These are phyloP conservation scores for Tetrapisispora fleetii DNA, from an alignment of 805 yeast species.

Conservation along the genomic window DNA sequence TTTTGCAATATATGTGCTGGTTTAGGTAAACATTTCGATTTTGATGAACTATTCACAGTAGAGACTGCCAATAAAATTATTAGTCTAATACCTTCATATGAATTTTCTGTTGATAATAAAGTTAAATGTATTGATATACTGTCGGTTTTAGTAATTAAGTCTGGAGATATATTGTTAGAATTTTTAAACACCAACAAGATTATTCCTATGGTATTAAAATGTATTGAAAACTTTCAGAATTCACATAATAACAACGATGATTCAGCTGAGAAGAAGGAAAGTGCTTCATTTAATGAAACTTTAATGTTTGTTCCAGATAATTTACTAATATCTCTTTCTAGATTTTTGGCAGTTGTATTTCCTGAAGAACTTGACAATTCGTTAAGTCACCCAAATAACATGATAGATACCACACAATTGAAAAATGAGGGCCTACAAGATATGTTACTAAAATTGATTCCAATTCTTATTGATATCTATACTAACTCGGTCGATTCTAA, in stretches of 20 bases:
- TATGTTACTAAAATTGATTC: constrained; percentile 31
- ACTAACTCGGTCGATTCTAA: constrained; percentile 64
- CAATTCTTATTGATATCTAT: constrained; percentile 50
- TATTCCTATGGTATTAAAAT: constrained; percentile 31
- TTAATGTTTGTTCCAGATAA: constrained; percentile 67
- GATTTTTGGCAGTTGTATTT: constrained; percentile 45
- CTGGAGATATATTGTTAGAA: neutral
- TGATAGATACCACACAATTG: neutral
- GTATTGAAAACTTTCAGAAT: constrained; percentile 44
- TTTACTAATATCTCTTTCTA: constrained; percentile 44
- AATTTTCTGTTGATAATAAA: constrained; percentile 25
- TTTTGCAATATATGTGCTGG: constrained; percentile 22
- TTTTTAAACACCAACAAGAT: neutral
- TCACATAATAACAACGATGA: neutral
- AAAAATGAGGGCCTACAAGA: neutral
- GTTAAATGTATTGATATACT: constrained; percentile 33
- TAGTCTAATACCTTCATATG: constrained; percentile 21
- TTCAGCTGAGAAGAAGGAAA: constrained; percentile 2
- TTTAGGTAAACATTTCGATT: constrained; percentile 9
- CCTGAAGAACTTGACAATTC: constrained; percentile 35
- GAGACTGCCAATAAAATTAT: constrained; percentile 29
- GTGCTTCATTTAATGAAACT: constrained; percentile 49
- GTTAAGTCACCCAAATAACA: constrained; percentile 11
- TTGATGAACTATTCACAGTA: constrained; percentile 17
- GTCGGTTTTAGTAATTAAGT: constrained; percentile 30